Percentiles rank a stretch among this genome's conserved stretches.
These are phyloP conservation scores for Ottelia alismoides DNA, from an alignment of 106 monocot species.

Conservation along the genomic window DNA sequence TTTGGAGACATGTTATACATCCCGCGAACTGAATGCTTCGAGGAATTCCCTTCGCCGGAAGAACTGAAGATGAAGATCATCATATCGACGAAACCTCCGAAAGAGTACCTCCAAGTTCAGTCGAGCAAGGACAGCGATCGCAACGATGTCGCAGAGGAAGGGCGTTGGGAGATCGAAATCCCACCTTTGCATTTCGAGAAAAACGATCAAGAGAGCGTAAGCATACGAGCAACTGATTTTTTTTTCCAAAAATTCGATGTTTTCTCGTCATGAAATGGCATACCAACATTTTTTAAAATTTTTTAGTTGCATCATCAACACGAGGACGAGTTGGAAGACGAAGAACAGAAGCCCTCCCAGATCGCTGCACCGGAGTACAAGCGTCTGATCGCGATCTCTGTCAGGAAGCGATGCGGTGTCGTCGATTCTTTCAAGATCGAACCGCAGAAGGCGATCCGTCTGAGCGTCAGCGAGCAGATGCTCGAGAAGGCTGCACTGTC, in stretches of 20 bases:
- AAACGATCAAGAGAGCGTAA: not conserved
- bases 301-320: conserved; percentile 1
- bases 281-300: conserved; percentile 14
- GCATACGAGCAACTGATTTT: not conserved
- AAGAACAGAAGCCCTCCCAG: not conserved
- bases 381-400: conserved; percentile 49
- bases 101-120: not conserved
- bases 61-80: conserved; percentile 17
- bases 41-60: conserved; percentile 42
- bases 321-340: not conserved
- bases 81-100: conserved; percentile 38
- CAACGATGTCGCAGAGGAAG: not conserved
- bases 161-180: not conserved
- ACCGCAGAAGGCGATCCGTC: conserved; percentile 44
- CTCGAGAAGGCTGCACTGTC: conserved; percentile 28
- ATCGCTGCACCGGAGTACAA: conserved; percentile 21
- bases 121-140: not conserved
- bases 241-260: no score
- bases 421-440: conserved; percentile 32
- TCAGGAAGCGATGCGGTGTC: conserved; percentile 46
- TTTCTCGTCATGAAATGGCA: no score
- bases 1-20: conserved; percentile 43
- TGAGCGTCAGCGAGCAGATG: conserved; percentile 65
- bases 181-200: not conserved
- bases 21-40: conserved; percentile 15